Conservation (phyloP, 2,329 filamentous ascomycete species). For the Xylariaceae sp. region DNA sequence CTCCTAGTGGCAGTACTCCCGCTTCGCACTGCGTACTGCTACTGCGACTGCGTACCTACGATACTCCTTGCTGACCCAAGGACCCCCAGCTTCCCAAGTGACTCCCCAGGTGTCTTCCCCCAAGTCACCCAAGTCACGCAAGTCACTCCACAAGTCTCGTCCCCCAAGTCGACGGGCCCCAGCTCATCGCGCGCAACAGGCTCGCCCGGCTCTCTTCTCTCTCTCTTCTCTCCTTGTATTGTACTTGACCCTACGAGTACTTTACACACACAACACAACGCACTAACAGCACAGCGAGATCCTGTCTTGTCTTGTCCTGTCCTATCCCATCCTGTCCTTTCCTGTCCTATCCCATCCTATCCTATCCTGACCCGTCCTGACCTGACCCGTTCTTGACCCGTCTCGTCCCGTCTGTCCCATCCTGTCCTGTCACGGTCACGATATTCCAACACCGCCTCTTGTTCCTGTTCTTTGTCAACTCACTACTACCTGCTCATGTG, state of each 20-base stretch:
- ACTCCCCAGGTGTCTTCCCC: no score
- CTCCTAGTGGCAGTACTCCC: no score
- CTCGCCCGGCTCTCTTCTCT: neutral
- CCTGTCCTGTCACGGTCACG: neutral
- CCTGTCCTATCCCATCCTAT: no score
- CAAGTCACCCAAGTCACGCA: no score
- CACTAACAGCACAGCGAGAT: neutral
- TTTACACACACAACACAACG: neutral
- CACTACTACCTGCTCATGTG: slow-evolving; percentile 5
- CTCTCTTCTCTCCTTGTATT: neutral
- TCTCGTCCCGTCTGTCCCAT: no score
- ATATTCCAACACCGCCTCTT: slow-evolving; percentile 16
- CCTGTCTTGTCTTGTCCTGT: neutral
- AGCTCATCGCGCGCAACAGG: slow-evolving; percentile 4
- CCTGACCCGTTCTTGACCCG: no score
- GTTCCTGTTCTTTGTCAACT: slow-evolving; percentile 3
- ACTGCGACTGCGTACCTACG: neutral
- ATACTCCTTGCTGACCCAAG: slow-evolving; percentile 4
- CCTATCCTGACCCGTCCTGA: no score
- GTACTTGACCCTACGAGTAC: no score
- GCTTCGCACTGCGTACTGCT: no score
- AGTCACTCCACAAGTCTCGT: no score
- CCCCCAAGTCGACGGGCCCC: neutral
- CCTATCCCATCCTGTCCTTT: no score
- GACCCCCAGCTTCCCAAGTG: neutral